Base-by-base conservation (phyloP, 2,329 filamentous ascomycete species). In the Talaromyces sp. region DNA sequence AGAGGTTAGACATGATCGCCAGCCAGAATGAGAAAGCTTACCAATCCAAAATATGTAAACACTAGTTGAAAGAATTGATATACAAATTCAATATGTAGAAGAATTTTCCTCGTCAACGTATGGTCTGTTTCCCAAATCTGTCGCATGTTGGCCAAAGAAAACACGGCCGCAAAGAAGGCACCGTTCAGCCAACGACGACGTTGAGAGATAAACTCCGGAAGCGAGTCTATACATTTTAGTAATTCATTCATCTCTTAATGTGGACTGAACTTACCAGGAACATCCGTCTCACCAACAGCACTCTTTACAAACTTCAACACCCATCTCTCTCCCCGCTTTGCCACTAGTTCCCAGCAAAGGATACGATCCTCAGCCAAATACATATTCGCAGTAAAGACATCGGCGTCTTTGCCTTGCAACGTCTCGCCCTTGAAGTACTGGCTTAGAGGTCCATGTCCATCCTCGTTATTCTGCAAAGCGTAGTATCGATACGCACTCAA, bases 341-440 rank as follows among this genome's bases (percentile, higher is more conserved):
- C 95, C 0, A 99, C 95, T 69, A 99, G 80, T 83, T 99, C 95
- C 84, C 97, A 99, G 79, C 95, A 99, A 41, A 99, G 88, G 75
- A 99, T 99, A 84, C 95, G 92, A 85, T 99, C 95, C 76, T 99
- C 95, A 64, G 95, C 95, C 66, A 99, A 86, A 75, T 98, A 99
- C 95, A 99, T 99, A 79, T 99, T 99, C 41, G 95, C 93, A 0
- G 94, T 97, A 74, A 98, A 98, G 3, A 98, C 93, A 76, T 97
- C 94, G 10, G 96, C 95, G 75, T 97, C 92, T 71, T 96, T 91
- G 14, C 95, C 95, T 73, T 98, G 95, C 31, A 99, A 83, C 1
- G 94, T 98, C 79, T 99, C 95, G 69, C 96, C 96, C 82, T 98
- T 98, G 87, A 99, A 99, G 77, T 99, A 99, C 79, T 98, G 95